Evolutionary conservation across 1,284 basidiomycete genomes (phyloP).

Genomic region (Pseudozyma sp.): DNA sequence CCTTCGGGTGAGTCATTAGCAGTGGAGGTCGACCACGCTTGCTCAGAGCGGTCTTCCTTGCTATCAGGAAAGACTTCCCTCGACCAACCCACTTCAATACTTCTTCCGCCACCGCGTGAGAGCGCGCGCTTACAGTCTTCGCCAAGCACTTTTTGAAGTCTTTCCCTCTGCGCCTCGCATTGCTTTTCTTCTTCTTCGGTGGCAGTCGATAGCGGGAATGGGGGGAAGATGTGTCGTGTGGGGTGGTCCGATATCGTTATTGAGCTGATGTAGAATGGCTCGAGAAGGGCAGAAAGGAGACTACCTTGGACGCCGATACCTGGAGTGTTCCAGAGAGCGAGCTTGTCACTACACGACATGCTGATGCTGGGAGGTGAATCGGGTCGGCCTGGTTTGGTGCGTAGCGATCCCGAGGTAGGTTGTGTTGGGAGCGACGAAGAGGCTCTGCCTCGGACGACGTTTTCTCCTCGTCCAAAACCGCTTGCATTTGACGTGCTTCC

Average conservation of each 20-base stretch:
- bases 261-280: slow-evolving; percentile 34
- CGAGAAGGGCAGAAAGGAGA: slow-evolving; percentile 34
- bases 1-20: neutral
- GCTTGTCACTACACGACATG: slow-evolving; percentile 60
- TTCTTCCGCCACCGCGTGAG: neutral
- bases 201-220: slow-evolving; percentile 6
- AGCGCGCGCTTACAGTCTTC: slow-evolving; percentile 22
- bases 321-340: slow-evolving; percentile 47
- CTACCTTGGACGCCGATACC: slow-evolving; percentile 53
- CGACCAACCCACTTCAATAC: slow-evolving; percentile 18
- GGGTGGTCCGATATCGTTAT: slow-evolving; percentile 42
- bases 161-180: slow-evolving; percentile 9
- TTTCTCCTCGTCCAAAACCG: neutral
- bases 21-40: slow-evolving; percentile 19
- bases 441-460: slow-evolving; percentile 25
- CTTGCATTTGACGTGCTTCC: neutral
- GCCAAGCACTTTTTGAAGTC: slow-evolving; percentile 12
- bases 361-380: slow-evolving; percentile 51
- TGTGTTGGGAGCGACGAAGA: slow-evolving; percentile 5
- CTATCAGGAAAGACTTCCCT: slow-evolving; percentile 11
- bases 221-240: slow-evolving; percentile 28
- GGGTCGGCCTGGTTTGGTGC: slow-evolving; percentile 57
- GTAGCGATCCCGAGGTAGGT: slow-evolving; percentile 12
- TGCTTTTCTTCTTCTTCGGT: neutral
- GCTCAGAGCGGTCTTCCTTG: slow-evolving; percentile 16